Conservation (phyloP, 148 eudicot genomes). For the Cornus controversa region DNA sequence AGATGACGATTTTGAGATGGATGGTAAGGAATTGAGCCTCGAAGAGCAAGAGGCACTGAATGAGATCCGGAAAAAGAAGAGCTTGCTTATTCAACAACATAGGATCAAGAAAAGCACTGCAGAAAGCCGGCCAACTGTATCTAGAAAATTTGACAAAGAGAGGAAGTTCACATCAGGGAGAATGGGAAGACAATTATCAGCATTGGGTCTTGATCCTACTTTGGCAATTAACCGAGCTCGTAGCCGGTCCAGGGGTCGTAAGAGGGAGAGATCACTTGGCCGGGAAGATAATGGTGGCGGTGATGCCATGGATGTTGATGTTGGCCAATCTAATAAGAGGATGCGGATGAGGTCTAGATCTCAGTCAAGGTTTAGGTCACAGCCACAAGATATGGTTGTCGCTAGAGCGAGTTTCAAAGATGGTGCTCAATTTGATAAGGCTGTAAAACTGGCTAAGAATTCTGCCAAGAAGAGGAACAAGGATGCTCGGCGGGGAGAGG, state of each 20-base stretch:
- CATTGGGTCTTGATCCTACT: slow-evolving; percentile 60
- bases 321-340: slow-evolving; percentile 50
- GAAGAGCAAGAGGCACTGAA: slow-evolving; percentile 38
- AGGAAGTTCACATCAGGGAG: slow-evolving; percentile 48
- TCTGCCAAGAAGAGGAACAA: slow-evolving; percentile 58
- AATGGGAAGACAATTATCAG: slow-evolving; percentile 68
- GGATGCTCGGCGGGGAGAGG: slow-evolving; percentile 61
- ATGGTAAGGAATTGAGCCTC: slow-evolving; percentile 29
- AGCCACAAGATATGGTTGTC: slow-evolving; percentile 52
- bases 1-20: slow-evolving; percentile 49
- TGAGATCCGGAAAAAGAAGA: slow-evolving; percentile 41
- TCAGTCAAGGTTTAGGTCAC: slow-evolving; percentile 44
- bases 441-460: slow-evolving; percentile 41
- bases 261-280: slow-evolving; percentile 65
- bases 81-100: slow-evolving; percentile 59
- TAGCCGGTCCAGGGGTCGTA: slow-evolving; percentile 70
- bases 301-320: slow-evolving; percentile 60
- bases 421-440: slow-evolving; percentile 53
- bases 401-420: slow-evolving; percentile 73
- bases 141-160: slow-evolving; percentile 72
- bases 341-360: slow-evolving; percentile 42
- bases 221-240: slow-evolving; percentile 58
- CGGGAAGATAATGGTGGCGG: slow-evolving; percentile 11
- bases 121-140: slow-evolving; percentile 59
- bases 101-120: slow-evolving; percentile 72